Evolutionary conservation across 2,329 filamentous ascomycete species (phyloP).

Genomic region (Torrubiellomyces zombiae): DNA sequence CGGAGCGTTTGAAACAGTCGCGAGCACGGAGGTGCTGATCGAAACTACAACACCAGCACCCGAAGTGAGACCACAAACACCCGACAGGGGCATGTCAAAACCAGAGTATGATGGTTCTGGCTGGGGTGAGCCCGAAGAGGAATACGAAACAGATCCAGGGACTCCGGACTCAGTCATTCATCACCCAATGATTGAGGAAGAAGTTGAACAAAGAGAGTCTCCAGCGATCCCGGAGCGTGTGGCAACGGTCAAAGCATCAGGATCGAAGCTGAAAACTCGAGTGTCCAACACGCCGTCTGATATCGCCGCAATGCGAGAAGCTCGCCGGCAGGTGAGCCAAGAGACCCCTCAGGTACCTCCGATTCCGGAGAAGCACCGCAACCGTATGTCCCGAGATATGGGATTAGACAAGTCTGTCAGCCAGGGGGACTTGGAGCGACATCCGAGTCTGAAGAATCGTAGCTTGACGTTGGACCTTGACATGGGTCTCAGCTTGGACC

Average conservation of each 20-base stretch:
- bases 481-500: conserved; percentile 70
- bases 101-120: conserved; percentile 48
- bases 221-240: conserved; percentile 62
- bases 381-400: conserved; percentile 32
- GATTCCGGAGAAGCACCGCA: conserved; percentile 44
- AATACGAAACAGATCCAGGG: conserved; percentile 42
- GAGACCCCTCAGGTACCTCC: conserved; percentile 45
- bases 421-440: conserved; percentile 35
- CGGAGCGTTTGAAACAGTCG: too few relatives aligned
- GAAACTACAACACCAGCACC: too few relatives aligned
- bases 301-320: conserved; percentile 67
- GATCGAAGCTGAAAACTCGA: conserved; percentile 75
- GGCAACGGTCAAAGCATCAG: conserved; percentile 78
- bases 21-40: too few relatives aligned
- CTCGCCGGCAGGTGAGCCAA: conserved; percentile 69
- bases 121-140: conserved; percentile 37
- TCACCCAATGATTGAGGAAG: conserved; percentile 41
- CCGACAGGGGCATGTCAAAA: conserved; percentile 34
- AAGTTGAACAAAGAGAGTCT: conserved; percentile 31
- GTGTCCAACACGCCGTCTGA: conserved; percentile 80
- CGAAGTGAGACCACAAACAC: conserved; percentile 32
- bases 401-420: conserved; percentile 19
- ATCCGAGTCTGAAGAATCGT: conserved; percentile 62
- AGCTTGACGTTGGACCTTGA: conserved; percentile 73
- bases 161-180: conserved; percentile 87